Conservation (phyloP, 1,284 basidiomycete genomes). For the Naganishia liquefaciens region DNA sequence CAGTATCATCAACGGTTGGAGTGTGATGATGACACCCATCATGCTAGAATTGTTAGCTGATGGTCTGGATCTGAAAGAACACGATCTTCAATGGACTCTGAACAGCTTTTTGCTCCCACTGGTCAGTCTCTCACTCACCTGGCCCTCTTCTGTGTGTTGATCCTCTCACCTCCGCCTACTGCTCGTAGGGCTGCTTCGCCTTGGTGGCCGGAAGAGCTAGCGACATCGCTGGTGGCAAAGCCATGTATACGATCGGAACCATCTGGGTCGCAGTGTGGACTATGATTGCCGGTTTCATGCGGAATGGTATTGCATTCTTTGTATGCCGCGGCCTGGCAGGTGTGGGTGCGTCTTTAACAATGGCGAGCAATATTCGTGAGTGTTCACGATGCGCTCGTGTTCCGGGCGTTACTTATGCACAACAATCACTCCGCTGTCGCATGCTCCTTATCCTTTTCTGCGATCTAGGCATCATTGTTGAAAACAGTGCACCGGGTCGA, state of each 20-base stretch:
- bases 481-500: slow-evolving; percentile 14
- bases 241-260: slow-evolving; percentile 3
- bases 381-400: not conserved
- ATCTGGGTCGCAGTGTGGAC: slow-evolving; percentile 11
- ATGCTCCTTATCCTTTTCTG: not conserved
- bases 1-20: too few relatives aligned
- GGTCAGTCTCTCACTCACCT: too few relatives aligned
- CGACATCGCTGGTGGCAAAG: slow-evolving; percentile 20
- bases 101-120: slow-evolving; percentile 11
- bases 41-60: not conserved
- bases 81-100: slow-evolving; percentile 1
- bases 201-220: not conserved
- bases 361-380: slow-evolving; percentile 15
- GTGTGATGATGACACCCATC: too few relatives aligned
- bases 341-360: not conserved
- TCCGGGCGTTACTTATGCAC: not conserved
- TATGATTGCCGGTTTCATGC: slow-evolving; percentile 11
- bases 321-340: slow-evolving; percentile 8
- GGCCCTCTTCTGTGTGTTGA: not conserved
- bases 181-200: slow-evolving; percentile 14
- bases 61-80: slow-evolving; percentile 2
- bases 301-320: slow-evolving; percentile 15
- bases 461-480: slow-evolving; percentile 15
- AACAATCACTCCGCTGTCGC: not conserved
- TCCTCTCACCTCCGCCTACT: not conserved